Base-by-base conservation (phyloP, 306 rosid genomes). In the Sphenostylis stenocarpa region DNA sequence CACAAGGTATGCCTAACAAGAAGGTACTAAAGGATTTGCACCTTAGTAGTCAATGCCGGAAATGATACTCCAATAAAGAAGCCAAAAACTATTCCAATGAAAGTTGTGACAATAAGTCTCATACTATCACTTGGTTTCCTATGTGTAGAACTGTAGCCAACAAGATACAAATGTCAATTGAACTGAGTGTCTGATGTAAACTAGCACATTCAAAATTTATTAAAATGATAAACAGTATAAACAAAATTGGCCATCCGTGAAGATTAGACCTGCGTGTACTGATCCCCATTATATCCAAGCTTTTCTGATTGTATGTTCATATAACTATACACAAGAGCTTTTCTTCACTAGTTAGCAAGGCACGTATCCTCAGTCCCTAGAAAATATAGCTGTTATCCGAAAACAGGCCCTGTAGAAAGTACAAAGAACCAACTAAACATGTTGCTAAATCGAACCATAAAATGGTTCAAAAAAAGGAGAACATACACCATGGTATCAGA, bases 31-130 rank as follows among this genome's bases (percentile, higher is more conserved):
- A 76, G 70, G 45, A n/a, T 41, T 36, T 34, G 39, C 67, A 96
- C 99, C 99, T 91, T 96, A 26, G 94, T 86, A 58, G 90, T 91
- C 82, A 92, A 85, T 5, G 88, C 33, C 2, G 97, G 97, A 78
- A 91, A 96, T 63, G 99, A 96, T 43, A 86, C 86, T 69, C 98
- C 99, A 57, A 96, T 86, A 64, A 89, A 89, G 87, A 92, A 92
- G 77, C 99, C 98, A 67, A 96, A 83, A 87, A 88, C 82, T 52
- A 91, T 87, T 79, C 98, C 99, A 57, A 88, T 41, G 82, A 91
- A 92, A 67, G 99, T 91, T 76, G 92, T 88, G 52, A 96, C 82
- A 39, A 90, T 83, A 57, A 96, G 86, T 89, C 94, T 88, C 97
- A 92, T 92, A 26, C 79, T 88, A 68, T 91, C 99, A 47, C 83